A percentile compares a stretch with the other conserved stretches of the same genome.
Conservation (phyloP, 169 alveolate species). For the Cryptosporidium meleagridis region DNA sequence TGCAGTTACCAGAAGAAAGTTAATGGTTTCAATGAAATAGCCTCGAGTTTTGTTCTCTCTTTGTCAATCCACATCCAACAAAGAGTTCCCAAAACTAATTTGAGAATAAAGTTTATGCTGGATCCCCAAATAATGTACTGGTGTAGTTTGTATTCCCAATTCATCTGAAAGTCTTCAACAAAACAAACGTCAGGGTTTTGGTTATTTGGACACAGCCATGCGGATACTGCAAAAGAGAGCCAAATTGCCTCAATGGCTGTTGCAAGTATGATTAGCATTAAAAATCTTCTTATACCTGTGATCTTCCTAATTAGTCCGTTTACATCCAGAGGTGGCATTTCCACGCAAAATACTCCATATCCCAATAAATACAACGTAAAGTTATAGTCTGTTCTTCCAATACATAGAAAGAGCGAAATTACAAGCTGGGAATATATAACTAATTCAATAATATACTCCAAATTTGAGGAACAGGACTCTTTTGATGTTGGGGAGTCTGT, state of each 20-base stretch:
- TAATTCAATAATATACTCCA: slow-evolving; percentile 36
- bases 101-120: slow-evolving; percentile 36
- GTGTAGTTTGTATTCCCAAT: slow-evolving; percentile 65
- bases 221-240: slow-evolving; percentile 66
- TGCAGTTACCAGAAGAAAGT: slow-evolving; percentile 10
- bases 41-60: slow-evolving; percentile 65
- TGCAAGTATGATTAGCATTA: slow-evolving; percentile 35
- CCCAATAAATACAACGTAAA: slow-evolving; percentile 55
- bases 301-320: slow-evolving; percentile 62
- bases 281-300: slow-evolving; percentile 62
- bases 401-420: slow-evolving; percentile 48
- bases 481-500: slow-evolving; percentile 3
- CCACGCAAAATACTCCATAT: slow-evolving; percentile 58
- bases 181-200: slow-evolving; percentile 62
- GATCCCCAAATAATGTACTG: slow-evolving; percentile 64
- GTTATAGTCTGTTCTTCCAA: slow-evolving; percentile 66
- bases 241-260: slow-evolving; percentile 40
- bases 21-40: slow-evolving; percentile 54
- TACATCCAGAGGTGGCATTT: slow-evolving; percentile 56
- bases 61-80: slow-evolving; percentile 74
- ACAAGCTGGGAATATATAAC: slow-evolving; percentile 51
- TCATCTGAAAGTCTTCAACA: slow-evolving; percentile 74
- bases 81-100: slow-evolving; percentile 33
- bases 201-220: slow-evolving; percentile 59
- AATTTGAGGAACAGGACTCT: background rate